Evolutionary conservation across 176 grass and related monocot species (phyloP), one percentile per base, ranked within the genome.

Genomic region (Tillandsia fasciculata): DNA sequence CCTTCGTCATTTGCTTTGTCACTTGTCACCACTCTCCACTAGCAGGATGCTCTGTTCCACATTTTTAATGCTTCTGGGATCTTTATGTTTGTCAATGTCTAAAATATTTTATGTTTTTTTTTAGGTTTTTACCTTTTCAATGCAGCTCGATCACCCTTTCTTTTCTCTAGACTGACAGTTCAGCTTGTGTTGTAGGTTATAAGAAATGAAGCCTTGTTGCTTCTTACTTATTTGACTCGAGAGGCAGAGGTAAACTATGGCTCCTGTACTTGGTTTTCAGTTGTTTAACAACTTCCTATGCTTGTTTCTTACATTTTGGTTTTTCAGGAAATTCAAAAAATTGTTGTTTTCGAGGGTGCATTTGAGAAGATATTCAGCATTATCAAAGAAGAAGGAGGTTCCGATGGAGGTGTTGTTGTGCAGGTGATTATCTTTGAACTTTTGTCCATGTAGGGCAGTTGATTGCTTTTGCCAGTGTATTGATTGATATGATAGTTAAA

Each of bases 351-450:
- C 76, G 94, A 99, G 75, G 94, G 94, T 85, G 94, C 66, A 66
- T 99, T 93, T 80, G 94, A 99, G 74, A 99, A 99, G 70, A 86
- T 99, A 87, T 90, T 99, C 84, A 99, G 94, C 86, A 99, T 93
- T 86, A 90, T 99, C 59, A 90, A 69, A 48, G 94, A 99, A 74
- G 94, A 99, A 86, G 94, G 94, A 53, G 81, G 75, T 87, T 99
- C 94, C 70, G 94, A 99, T 84, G 94, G 94, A 76, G 94, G 89
- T 65, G 94, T 99, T 1, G 94, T 99, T 87, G 94, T 99, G 53
- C 94, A 99, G 94, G 94, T 89, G 76, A 90, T 74, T 68, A 66
- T 68, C 50, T 75, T 65, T 6, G 51, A 80, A 67, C 28, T 52
- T 73, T 15, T 47, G 47, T 14, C 22, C 22, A 18, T 22, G n/a